Conservation (phyloP, 2,329 filamentous ascomycete genomes). For the Acarospora socialis region DNA sequence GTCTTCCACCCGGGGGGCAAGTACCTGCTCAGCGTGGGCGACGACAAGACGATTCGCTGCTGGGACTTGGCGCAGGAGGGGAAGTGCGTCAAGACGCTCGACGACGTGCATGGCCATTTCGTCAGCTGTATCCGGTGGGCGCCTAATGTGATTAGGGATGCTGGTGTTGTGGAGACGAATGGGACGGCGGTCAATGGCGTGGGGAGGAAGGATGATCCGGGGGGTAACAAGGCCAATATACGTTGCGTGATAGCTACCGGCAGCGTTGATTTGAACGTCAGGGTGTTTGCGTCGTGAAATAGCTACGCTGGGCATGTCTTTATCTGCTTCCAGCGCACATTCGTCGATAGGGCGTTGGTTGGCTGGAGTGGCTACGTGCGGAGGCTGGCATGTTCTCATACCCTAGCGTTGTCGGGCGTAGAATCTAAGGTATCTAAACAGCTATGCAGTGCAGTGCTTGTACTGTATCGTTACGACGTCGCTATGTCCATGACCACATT, state of each 20-base stretch:
- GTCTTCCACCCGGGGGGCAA: conserved; percentile 87
- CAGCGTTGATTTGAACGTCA: conserved; percentile 66
- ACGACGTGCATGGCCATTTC: conserved; percentile 69
- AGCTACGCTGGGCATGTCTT: too few relatives aligned
- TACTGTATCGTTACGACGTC: too few relatives aligned
- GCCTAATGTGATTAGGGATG: conserved; percentile 55
- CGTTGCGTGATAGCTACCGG: conserved; percentile 78
- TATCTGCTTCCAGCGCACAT: too few relatives aligned
- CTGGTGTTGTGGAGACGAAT: conserved; percentile 22
- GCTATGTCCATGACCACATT: too few relatives aligned
- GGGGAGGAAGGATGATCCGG: conserved; percentile 38
- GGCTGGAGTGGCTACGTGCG: too few relatives aligned
- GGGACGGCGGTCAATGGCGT: conserved; percentile 21
- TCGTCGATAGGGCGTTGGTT: too few relatives aligned
- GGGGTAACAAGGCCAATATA: conserved; percentile 47
- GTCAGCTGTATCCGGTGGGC: conserved; percentile 81
- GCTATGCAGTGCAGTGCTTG: too few relatives aligned
- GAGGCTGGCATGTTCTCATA: too few relatives aligned
- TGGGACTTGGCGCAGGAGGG: conserved; percentile 89
- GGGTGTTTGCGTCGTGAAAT: conserved; percentile 63
- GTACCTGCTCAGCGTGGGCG: conserved; percentile 70
- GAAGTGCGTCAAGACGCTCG: conserved; percentile 71
- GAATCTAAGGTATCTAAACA: too few relatives aligned
- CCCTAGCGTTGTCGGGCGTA: too few relatives aligned
- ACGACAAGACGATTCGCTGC: conserved; percentile 85